These are phyloP conservation scores for Pisolithus marmoratus DNA, from an alignment of 768 basidiomycete species.

Conservation along the genomic window DNA sequence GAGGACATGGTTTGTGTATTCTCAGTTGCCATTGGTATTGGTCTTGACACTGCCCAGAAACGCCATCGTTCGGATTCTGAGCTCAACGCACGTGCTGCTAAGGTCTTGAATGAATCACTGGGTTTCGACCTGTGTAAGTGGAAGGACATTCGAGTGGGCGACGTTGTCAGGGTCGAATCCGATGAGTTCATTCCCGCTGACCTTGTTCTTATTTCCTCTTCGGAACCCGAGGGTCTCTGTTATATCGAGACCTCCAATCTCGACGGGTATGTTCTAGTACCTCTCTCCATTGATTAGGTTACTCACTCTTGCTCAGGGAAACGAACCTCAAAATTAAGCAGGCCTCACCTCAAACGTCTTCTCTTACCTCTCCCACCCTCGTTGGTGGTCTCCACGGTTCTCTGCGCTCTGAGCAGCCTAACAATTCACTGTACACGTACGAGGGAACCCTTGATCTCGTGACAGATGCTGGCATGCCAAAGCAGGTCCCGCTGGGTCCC, in stretches of 20 bases:
- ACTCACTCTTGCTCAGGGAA: conserved; percentile 48
- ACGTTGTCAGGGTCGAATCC: conserved; percentile 84
- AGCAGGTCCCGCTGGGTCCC: conserved; percentile 87
- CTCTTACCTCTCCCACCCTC: conserved; percentile 71
- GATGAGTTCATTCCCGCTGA: conserved; percentile 97
- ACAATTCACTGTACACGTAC: conserved; percentile 95
- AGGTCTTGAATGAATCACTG: conserved; percentile 60
- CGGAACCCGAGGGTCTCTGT: conserved; percentile 95
- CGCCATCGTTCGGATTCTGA: conserved; percentile 93
- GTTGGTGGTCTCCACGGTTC: conserved; percentile 73
- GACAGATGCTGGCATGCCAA: conserved; percentile 49
- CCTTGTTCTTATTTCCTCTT: conserved; percentile 77
- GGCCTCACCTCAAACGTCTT: conserved; percentile 74
- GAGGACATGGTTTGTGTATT: conserved; percentile 76
- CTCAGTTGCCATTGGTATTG: not conserved
- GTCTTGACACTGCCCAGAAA: conserved; percentile 51
- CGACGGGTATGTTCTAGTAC: conserved; percentile 64
- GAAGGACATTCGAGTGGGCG: conserved; percentile 87
- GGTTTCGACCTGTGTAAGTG: conserved; percentile 75
- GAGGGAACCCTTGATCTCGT: conserved; percentile 74
- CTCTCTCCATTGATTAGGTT: not conserved
- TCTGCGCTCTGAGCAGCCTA: conserved; percentile 92
- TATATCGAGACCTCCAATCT: conserved; percentile 98
- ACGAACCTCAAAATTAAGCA: conserved; percentile 99
- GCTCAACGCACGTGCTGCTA: conserved; percentile 76